Percentiles rank a stretch among this genome's conserved stretches.
These are phyloP conservation scores for Acacia confusa DNA, from an alignment of 306 rosid species.

Conservation along the genomic window DNA sequence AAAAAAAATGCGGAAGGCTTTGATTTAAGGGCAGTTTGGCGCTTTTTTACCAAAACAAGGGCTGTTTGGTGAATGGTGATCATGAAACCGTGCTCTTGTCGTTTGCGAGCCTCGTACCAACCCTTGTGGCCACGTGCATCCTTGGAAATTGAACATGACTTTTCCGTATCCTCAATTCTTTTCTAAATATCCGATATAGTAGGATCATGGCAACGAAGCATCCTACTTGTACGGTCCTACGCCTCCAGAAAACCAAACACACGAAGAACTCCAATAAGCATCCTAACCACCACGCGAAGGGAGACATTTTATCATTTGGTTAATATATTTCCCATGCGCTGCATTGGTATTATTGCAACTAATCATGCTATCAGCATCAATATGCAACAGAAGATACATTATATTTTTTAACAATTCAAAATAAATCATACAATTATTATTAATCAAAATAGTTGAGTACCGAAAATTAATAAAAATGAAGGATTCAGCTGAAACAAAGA, in stretches of 20 bases:
- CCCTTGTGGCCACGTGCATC: slow-evolving; percentile 6
- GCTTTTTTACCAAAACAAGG: too few relatives aligned
- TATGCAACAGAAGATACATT: too few relatives aligned
- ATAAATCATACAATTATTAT: not conserved
- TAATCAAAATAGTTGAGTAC: too few relatives aligned
- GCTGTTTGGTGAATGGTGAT: not conserved
- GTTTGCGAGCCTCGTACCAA: slow-evolving; percentile 27
- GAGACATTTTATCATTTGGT: not conserved
- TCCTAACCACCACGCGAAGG: not conserved
- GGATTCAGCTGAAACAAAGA: too few relatives aligned
- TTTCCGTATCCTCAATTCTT: not conserved
- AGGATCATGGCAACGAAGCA: not conserved
- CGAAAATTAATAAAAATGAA: too few relatives aligned
- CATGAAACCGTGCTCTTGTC: slow-evolving; percentile 32
- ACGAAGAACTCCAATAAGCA: not conserved
- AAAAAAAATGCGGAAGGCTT: too few relatives aligned
- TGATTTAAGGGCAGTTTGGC: too few relatives aligned
- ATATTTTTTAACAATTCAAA: not conserved
- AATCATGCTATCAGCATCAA: not conserved
- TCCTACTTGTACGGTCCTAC: not conserved
- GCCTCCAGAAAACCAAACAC: not conserved
- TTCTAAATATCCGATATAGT: not conserved
- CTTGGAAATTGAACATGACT: not conserved
- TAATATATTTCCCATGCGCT: not conserved
- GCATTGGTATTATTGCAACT: not conserved